phyloP scores from a whole-genome alignment of 2,329 filamentous ascomycete species.

The Aspergillus pseudotamarii region DNA sequence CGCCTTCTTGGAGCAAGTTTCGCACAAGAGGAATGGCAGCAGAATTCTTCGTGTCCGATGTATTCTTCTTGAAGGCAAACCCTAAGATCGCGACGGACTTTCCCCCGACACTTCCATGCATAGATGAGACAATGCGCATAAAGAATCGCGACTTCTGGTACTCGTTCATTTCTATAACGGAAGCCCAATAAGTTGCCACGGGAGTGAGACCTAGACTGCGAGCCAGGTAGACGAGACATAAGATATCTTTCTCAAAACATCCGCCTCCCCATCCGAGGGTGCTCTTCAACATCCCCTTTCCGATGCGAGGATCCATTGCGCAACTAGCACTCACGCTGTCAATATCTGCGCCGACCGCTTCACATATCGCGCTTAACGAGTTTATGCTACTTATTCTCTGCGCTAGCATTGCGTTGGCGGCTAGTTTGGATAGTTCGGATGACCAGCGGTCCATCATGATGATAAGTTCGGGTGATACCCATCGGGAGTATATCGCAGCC shows the following conservation, averaged over 20 bases:
- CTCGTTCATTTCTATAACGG: conserved; percentile 75
- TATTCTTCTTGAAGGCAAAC: conserved; percentile 80
- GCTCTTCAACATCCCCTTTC: conserved; percentile 71
- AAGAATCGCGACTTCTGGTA: conserved; percentile 72
- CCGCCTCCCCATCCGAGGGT: conserved; percentile 77
- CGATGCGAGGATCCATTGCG: conserved; percentile 72
- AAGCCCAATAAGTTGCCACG: conserved; percentile 74
- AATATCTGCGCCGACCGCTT: background rate
- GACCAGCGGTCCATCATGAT: conserved; percentile 75
- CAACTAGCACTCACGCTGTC: conserved; percentile 69
- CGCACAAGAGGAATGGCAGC: conserved; percentile 64
- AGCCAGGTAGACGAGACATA: conserved; percentile 72
- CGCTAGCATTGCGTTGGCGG: conserved; percentile 77
- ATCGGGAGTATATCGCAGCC: conserved; percentile 67
- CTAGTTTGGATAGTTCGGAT: conserved; percentile 76
- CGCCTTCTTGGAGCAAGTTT: conserved; percentile 64
- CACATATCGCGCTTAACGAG: conserved; percentile 30
- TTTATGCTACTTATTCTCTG: conserved; percentile 82
- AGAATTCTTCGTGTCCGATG: conserved; percentile 69
- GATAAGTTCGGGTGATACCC: conserved; percentile 69
- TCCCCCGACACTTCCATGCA: conserved; percentile 68
- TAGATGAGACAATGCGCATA: conserved; percentile 63
- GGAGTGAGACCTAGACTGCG: conserved; percentile 69
- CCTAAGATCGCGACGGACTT: conserved; percentile 77
- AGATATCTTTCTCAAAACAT: conserved; percentile 80